Conservation (phyloP, 148 eudicot genomes). For the Chenopodium suecicum region DNA sequence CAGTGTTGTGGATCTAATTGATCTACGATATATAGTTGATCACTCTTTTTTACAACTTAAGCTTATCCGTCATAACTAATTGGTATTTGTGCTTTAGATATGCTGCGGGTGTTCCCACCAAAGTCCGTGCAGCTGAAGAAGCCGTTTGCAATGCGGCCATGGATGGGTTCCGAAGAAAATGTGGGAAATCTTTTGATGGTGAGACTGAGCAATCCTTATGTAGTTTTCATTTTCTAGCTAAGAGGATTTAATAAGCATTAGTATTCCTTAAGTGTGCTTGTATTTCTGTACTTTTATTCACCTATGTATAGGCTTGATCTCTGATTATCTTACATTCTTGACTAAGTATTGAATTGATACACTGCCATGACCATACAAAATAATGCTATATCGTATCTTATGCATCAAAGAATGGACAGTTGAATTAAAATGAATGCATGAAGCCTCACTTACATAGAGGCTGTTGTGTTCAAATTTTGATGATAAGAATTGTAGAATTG, state of each 20-base stretch:
- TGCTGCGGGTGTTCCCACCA: slow-evolving; percentile 73
- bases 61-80: background rate
- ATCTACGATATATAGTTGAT: background rate
- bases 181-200: slow-evolving; percentile 93
- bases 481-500: background rate
- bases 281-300: background rate
- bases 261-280: background rate
- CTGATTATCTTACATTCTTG: background rate
- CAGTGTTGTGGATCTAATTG: background rate
- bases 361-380: background rate
- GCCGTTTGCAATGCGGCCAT: slow-evolving; percentile 70
- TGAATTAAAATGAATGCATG: background rate
- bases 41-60: background rate
- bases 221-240: background rate
- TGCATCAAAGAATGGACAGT: background rate
- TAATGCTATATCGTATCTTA: background rate
- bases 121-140: slow-evolving; percentile 63
- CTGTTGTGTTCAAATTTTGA: background rate
- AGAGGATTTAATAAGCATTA: background rate
- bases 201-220: slow-evolving; percentile 25
- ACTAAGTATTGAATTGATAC: background rate
- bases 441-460: background rate
- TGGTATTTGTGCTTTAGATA: slow-evolving; percentile 39
- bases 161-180: slow-evolving; percentile 76
- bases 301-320: background rate